Percentiles rank a stretch among this genome's conserved stretches.
Conservation (phyloP, 768 basidiomycete species). For the Suillus decipiens region DNA sequence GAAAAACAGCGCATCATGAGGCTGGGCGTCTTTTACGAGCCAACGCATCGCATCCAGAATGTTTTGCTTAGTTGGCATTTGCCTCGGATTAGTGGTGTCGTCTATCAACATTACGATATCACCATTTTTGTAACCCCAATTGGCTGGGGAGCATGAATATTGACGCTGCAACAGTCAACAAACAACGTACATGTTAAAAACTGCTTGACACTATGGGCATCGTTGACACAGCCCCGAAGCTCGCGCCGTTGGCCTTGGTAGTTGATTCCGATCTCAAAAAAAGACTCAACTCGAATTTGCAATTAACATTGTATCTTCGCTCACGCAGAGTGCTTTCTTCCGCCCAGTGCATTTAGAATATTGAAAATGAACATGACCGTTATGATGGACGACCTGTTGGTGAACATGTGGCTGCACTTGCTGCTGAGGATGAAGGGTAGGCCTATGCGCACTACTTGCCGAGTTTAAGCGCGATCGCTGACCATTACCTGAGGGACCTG, state of each 20-base stretch:
- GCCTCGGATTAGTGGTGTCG: slow-evolving; percentile 41
- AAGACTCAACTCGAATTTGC: not conserved
- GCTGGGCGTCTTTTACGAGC: slow-evolving; percentile 68
- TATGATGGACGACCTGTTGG: slow-evolving; percentile 6
- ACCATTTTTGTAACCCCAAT: slow-evolving; percentile 49
- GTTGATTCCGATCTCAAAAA: slow-evolving; percentile 72
- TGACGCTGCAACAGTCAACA: not conserved
- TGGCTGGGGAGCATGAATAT: slow-evolving; percentile 24
- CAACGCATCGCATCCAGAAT: slow-evolving; percentile 62
- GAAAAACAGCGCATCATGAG: slow-evolving; percentile 76
- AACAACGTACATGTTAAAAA: slow-evolving; percentile 62
- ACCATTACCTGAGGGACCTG: slow-evolving; percentile 14
- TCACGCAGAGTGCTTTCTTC: slow-evolving; percentile 51
- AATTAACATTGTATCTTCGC: slow-evolving; percentile 12
- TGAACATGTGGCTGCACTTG: slow-evolving; percentile 11
- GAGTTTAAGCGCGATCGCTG: slow-evolving; percentile 26
- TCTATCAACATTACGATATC: slow-evolving; percentile 63
- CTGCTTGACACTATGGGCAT: slow-evolving; percentile 66
- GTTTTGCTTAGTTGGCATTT: slow-evolving; percentile 53
- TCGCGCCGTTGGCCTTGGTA: slow-evolving; percentile 65
- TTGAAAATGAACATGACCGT: slow-evolving; percentile 34
- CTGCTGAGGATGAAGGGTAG: slow-evolving; percentile 7
- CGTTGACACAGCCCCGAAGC: slow-evolving; percentile 80
- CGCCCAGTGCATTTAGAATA: slow-evolving; percentile 53
- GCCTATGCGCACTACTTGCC: slow-evolving; percentile 14